Base-by-base conservation (phyloP, 352 stramenopile genomes). In the Discostella stelligera region DNA sequence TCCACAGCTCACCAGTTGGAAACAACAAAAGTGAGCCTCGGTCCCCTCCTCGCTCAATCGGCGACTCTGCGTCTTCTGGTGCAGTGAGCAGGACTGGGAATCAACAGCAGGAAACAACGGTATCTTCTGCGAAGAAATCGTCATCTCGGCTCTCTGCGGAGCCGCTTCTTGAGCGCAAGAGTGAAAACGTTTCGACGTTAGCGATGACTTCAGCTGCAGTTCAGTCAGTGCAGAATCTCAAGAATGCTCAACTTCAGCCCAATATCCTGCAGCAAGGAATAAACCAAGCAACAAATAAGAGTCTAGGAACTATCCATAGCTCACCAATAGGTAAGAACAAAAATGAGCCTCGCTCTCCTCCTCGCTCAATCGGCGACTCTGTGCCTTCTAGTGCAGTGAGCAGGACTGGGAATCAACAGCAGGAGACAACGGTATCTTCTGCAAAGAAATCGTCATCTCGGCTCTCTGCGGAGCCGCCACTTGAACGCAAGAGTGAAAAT, bases 1-100 rank as follows among this genome's bases (percentile, higher is more conserved):
- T 62, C n/a, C 49, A 62, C 48, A 23, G 20, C 37, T 71, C 63
- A 27, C 16, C 48, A 41, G 48, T 20, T 14, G 23, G 14, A 21
- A 55, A 52, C 13, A 49, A 20, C 63, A 71, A 71, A 46, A 69
- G 2, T 23, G 50, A 61, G 62, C 5, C 20, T 18, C 25, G 32
- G 21, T 68, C 60, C 30, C 52, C 60, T 27, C 14, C 13, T 41
- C 48, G 41, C 20, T 68, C 48, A 8, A 25, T 58, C 30, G 41
- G 27, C 25, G 55, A 25, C 21, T 16, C 18, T 41, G 60, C 10
- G 27, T 54, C 41, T 10, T 46, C 10, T 21, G 23, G 53, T 61
- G 10, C 20, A 61, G 37, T 46, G 5, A 61, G 53, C n/a, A 37
- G 25, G 10, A 61, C 53, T n/a, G 53, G 25, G 13, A 61, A 20